Conservation (phyloP, 2,329 filamentous ascomycete species). For the Sarocladiaceae sp. region DNA sequence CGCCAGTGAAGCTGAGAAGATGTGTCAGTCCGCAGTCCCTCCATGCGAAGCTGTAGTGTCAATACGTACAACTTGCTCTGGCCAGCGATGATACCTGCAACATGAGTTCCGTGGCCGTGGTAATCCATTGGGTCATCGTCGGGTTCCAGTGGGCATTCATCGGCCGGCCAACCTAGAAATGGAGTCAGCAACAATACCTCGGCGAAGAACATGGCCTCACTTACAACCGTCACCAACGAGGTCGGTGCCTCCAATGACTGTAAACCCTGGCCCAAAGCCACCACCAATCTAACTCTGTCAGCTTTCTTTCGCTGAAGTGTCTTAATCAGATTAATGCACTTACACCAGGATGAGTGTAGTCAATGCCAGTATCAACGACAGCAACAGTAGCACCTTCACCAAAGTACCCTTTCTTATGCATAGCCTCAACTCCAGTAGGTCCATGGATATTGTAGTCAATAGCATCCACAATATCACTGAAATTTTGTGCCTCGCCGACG, state of each 20-base stretch:
- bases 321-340: neutral
- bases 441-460: conserved; percentile 20
- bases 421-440: conserved; percentile 19
- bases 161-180: neutral
- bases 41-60: no score
- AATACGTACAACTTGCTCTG: conserved; percentile 13
- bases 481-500: neutral
- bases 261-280: conserved; percentile 19
- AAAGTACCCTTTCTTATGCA: conserved; percentile 19
- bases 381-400: conserved; percentile 21
- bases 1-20: conserved; percentile 19
- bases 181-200: neutral
- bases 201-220: neutral
- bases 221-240: conserved; percentile 17
- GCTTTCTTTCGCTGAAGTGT: no score
- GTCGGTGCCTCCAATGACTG: conserved; percentile 20
- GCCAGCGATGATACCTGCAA: conserved; percentile 26
- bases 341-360: conserved; percentile 18
- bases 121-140: conserved; percentile 23
- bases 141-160: conserved; percentile 11
- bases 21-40: no score
- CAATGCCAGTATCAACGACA: conserved; percentile 22
- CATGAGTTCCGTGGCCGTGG: conserved; percentile 24
- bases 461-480: conserved; percentile 5
- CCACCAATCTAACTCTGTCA: conserved; percentile 17